A percentile compares a stretch with the other conserved stretches of the same genome.
Conservation (phyloP, 331 rosid species). For the Phaseolus coccineus region DNA sequence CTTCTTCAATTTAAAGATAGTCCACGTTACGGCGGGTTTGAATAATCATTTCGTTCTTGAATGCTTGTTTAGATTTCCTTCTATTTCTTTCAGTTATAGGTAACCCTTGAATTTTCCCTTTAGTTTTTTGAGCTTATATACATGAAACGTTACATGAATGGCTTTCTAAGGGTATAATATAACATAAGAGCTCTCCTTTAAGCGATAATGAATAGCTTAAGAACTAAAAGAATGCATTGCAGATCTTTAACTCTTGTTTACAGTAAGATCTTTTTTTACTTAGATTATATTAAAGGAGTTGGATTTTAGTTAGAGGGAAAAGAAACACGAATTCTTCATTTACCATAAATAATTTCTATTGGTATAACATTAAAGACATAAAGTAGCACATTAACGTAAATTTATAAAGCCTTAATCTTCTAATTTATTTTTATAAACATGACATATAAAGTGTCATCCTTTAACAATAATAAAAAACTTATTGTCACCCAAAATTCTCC, state of each 20-base stretch:
- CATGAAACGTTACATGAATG: constrained; percentile 9
- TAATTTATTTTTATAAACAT: background rate
- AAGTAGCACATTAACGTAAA: background rate
- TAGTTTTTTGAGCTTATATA: constrained; percentile 28
- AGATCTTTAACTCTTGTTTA: background rate
- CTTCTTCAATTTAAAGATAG: constrained; percentile 21
- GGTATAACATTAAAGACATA: background rate
- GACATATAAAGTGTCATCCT: background rate
- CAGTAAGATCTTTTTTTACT: background rate
- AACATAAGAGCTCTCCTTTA: background rate
- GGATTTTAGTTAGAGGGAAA: background rate
- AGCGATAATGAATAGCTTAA: constrained; percentile 17
- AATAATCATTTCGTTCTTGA: constrained; percentile 42
- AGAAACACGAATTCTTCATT: background rate
- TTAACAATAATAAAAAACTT: background rate
- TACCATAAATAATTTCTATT: background rate
- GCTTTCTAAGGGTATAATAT: background rate
- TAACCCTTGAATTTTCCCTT: constrained; percentile 17
- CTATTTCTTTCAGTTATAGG: constrained; percentile 39
- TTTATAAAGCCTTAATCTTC: background rate
- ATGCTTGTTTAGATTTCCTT: constrained; percentile 43
- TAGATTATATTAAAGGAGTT: background rate
- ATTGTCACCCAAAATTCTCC: background rate
- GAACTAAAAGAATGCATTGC: constrained; percentile 10
- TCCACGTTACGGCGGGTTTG: constrained; percentile 22